Conservation (phyloP, 2,329 filamentous ascomycete genomes). For the Neurospora sp. region DNA sequence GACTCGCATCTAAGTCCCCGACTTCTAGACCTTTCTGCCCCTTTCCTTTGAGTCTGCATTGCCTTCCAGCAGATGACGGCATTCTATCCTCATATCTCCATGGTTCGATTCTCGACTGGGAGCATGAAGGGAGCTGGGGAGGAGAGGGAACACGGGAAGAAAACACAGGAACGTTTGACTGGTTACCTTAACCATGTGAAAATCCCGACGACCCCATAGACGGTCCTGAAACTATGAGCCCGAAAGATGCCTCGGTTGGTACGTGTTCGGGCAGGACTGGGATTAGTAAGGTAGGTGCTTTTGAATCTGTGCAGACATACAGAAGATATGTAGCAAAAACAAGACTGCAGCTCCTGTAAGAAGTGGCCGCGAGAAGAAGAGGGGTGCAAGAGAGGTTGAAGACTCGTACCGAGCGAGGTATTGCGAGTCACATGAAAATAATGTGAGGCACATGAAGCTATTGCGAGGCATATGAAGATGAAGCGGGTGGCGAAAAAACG, state of each 20-base stretch:
- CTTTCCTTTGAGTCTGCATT: neutral
- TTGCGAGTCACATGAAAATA: too few relatives aligned
- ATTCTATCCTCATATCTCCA: neutral
- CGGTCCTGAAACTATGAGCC: neutral
- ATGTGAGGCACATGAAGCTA: too few relatives aligned
- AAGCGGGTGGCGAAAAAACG: neutral
- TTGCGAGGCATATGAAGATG: neutral
- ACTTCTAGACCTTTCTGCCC: neutral
- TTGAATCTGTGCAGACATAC: neutral
- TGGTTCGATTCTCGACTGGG: neutral
- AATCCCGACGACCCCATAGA: neutral
- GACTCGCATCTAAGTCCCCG: neutral
- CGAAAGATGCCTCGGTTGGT: neutral
- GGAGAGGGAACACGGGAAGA: neutral
- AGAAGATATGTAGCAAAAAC: neutral
- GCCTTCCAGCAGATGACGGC: neutral
- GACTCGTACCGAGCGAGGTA: neutral
- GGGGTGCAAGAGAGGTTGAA: neutral
- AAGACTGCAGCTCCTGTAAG: neutral
- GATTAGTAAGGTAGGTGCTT: neutral
- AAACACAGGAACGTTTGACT: neutral
- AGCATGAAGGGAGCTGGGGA: neutral
- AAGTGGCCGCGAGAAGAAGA: neutral
- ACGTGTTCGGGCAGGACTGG: neutral
- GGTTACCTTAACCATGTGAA: too few relatives aligned